Evolutionary conservation across 345 rosid genomes (phyloP).

Genomic region (Citrus unshiu): DNA sequence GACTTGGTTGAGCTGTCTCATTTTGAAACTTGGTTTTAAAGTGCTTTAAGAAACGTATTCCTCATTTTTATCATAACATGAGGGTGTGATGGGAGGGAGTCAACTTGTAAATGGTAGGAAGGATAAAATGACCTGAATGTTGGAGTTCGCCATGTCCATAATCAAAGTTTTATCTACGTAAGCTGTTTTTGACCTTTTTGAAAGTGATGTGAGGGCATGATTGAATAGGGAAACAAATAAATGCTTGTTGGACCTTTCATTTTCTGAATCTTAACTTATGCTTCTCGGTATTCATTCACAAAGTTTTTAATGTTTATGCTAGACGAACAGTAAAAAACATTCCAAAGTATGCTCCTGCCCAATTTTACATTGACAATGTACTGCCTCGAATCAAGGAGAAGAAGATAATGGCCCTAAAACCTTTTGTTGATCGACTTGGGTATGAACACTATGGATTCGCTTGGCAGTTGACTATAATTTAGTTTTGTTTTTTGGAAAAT

Average conservation of each 20-base stretch:
- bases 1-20: neutral
- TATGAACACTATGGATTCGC: conserved; percentile 18
- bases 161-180: too few species aligned
- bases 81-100: neutral
- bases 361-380: conserved; percentile 97
- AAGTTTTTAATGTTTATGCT: conserved; percentile 21
- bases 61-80: neutral
- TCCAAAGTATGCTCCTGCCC: conserved; percentile 98
- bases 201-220: neutral
- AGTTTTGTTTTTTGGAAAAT: conserved; percentile 4
- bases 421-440: conserved; percentile 99
- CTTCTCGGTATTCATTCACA: conserved; percentile 14
- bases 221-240: neutral
- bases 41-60: neutral
- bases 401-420: conserved; percentile 98
- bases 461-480: neutral
- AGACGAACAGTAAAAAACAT: conserved; percentile 99
- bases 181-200: neutral
- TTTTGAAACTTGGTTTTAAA: neutral
- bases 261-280: neutral
- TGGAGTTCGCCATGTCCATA: neutral
- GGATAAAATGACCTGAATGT: neutral
- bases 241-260: neutral
- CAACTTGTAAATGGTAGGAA: neutral
- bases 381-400: conserved; percentile 97